phyloP scores from a whole-genome alignment of 2,329 filamentous ascomycete species.

The Tothia fuscella region DNA sequence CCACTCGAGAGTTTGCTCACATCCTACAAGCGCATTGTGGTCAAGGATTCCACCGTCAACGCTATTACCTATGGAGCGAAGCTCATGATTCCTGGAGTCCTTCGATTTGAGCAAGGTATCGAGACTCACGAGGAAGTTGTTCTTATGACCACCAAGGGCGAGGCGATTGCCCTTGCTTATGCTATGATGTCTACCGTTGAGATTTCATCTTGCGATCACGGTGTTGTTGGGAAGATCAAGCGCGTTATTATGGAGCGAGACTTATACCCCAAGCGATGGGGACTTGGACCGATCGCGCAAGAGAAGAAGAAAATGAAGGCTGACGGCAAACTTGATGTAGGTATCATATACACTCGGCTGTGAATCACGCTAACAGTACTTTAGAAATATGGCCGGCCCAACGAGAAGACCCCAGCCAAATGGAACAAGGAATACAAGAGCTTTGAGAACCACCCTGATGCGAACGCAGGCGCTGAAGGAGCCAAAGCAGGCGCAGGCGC shows the following conservation, averaged over 20 bases:
- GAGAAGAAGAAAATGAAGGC: constrained; percentile 99
- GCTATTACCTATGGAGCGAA: constrained; percentile 98
- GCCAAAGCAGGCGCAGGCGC: constrained; percentile 32
- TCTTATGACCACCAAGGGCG: constrained; percentile 97
- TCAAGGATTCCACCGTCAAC: constrained; percentile 94
- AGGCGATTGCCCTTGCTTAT: constrained; percentile 92
- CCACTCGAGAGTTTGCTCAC: constrained; percentile 87
- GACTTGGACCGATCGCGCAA: constrained; percentile 77
- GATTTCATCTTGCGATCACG: constrained; percentile 93
- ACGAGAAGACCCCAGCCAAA: constrained; percentile 84
- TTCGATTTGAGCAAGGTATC: constrained; percentile 70
- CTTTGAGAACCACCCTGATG: constrained; percentile 47
- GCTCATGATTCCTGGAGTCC: constrained; percentile 92
- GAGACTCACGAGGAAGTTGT: constrained; percentile 95
- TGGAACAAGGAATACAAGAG: constrained; percentile 93
- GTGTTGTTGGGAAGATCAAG: constrained; percentile 97
- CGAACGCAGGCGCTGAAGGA: constrained; percentile 20
- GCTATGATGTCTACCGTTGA: constrained; percentile 97
- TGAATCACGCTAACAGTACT: constrained; percentile 22
- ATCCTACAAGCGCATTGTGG: constrained; percentile 90
- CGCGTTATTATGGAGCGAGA: constrained; percentile 99
- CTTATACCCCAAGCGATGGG: constrained; percentile 93
- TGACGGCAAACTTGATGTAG: constrained; percentile 81
- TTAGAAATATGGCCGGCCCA: constrained; percentile 79
- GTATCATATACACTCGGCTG: constrained; percentile 17